Evolutionary conservation across 176 grass and related monocot species (phyloP), one percentile per base, ranked within the genome.

Genomic region (Saccharum spontaneum): DNA sequence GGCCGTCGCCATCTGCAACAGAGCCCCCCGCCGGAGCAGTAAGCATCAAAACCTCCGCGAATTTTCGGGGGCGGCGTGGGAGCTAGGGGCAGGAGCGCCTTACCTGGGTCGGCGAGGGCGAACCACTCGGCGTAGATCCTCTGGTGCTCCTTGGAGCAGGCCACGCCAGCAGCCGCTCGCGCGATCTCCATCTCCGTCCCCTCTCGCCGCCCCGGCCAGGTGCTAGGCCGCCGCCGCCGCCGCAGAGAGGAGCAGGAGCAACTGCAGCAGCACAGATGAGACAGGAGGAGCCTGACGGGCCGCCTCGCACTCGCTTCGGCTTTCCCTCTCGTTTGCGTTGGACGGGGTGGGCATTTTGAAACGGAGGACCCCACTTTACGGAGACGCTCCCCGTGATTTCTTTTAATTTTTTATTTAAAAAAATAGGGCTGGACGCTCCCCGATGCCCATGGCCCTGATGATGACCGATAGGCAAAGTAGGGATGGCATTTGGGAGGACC

Each of bases 41-140:
- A 23, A 84, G 76, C 39, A 12, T 75, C 26, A 38, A 22, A 16
- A 18, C 8, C 55, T 55, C 37, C 15, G 17, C 15, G 7, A 24
- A 22, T 6, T 73, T 77, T 10, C 1, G 7, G 18, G 13, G 17
- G 5, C 65, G 49, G n/a, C 55, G 52, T 9, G 26, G 55, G 15
- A 54, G 22, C 22, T 5, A 28, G 12, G 43, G 1, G 20, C 10
- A 28, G 18, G 14, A 31, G 28, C 23, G 48, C 26, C 54, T 69
- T 75, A 98, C 95, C 92, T 84, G 87, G 90, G 88, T 98, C 92
- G 17, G 92, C 87, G 54, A 84, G 49, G 12, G 92, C 69, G 88
- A 98, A 95, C 95, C 95, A 98, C n/a, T 88, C 80, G 37, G 85
- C 84, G 73, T 95, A 98, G 91, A 91, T 88, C 89, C 76, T 91